phyloP scores from a whole-genome alignment of 2,329 filamentous ascomycete genomes.

The Beauveria sp. region DNA sequence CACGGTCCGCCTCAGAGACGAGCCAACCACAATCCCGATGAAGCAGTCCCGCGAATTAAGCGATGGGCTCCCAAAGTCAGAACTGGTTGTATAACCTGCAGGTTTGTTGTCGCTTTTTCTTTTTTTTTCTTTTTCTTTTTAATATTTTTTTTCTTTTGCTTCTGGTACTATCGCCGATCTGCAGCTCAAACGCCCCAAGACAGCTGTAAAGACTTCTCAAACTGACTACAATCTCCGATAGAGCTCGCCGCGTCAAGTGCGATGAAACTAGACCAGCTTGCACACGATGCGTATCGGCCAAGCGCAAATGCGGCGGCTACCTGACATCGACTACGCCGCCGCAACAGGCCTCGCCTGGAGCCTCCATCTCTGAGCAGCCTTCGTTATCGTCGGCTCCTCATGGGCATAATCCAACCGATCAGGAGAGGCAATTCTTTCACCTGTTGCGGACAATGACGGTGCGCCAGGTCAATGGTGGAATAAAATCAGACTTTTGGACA shows the following conservation, averaged over 20 bases:
- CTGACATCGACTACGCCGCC: not conserved
- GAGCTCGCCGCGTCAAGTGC: conserved; percentile 4
- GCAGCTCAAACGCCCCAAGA: no score
- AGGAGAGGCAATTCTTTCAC: conserved; percentile 1
- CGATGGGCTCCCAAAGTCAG: conserved; percentile 9
- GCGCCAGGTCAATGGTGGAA: not conserved
- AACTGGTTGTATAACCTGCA: conserved; percentile 5
- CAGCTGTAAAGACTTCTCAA: no score
- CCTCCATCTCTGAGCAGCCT: not conserved
- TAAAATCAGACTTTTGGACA: conserved; percentile 2
- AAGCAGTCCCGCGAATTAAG: conserved; percentile 2
- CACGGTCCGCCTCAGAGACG: conserved; percentile 8
- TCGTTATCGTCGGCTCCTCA: not conserved
- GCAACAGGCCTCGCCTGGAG: not conserved
- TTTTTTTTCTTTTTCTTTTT: not conserved
- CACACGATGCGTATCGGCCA: not conserved
- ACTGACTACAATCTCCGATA: not conserved
- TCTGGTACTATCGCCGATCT: no score
- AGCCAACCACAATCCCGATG: not conserved
- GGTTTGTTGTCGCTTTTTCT: not conserved
- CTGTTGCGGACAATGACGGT: not conserved
- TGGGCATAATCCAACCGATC: not conserved
- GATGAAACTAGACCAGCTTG: conserved; percentile 7
- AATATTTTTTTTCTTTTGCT: no score
- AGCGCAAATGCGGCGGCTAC: conserved; percentile 6